Evolutionary conservation across 805 yeast genomes (phyloP), one percentile per base, ranked within the genome.

Genomic region (Tanozyma kutaoensis): DNA sequence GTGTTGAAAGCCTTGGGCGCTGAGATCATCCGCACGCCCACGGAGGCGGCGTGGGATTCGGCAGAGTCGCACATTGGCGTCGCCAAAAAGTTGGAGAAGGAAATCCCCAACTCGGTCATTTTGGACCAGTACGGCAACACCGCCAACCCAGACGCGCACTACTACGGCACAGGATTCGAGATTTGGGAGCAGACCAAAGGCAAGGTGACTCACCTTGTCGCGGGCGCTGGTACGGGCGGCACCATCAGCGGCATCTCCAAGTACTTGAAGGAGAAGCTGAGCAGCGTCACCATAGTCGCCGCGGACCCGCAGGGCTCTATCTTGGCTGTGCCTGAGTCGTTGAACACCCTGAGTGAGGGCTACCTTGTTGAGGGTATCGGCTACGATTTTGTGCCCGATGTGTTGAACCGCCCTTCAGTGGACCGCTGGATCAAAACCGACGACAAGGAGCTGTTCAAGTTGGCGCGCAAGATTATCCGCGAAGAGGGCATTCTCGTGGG

Each of bases 141-240:
- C 35, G 76, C 76, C 52, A 81, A 81, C 57, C 93, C 93, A 25
- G 60, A 67, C 22, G 93, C 93, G 22, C 94, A 81, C 53, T 80
- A 77, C 52, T 67, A 62, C 43, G 85, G 86, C 28, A 81, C 94
- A 14, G 94, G 93, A 30, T 72, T 57, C 36, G 94, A 81, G 55
- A 81, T 81, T 43, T 79, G 85, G 74, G 72, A 73, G 34, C 93
- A 81, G 54, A 69, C 88, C 11, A 53, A 64, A 15, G 81, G 86
- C 20, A 67, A 73, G 33, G 61, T 82, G 28, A 72, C 71, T 29
- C 82, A 76, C 34, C 61, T 82, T 24, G 78, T 82, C 29, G 93
- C 93, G 21, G 94, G 94, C 50, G 93, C 94, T 6, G 94, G 94
- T 56, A 81, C 94, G 31, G 94, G 94, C 55, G 98, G 98, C 31